A percentile compares a stretch with the other conserved stretches of the same genome.
These are phyloP conservation scores for Isatis tinctoria DNA, from an alignment of 345 rosid genomes.

Conservation along the genomic window DNA sequence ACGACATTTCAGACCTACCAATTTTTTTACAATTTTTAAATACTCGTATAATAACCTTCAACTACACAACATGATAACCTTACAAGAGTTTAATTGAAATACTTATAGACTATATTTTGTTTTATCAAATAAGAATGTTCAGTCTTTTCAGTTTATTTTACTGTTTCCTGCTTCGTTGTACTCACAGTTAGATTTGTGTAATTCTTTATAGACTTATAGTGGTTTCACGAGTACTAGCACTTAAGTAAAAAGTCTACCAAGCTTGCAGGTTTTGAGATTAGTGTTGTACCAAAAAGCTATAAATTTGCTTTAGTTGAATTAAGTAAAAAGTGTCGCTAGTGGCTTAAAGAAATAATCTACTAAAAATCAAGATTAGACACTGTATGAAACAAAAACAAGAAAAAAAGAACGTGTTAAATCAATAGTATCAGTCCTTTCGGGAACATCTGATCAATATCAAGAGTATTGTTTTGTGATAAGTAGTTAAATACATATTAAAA, in stretches of 20 bases:
- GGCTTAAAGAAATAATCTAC: background rate
- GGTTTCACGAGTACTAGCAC: constrained; percentile 7
- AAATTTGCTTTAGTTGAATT: background rate
- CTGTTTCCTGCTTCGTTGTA: background rate
- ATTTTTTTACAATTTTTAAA: background rate
- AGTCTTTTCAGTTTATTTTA: background rate
- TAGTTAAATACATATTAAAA: background rate
- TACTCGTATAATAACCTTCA: background rate
- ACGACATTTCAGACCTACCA: constrained; percentile 29
- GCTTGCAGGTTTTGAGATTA: constrained; percentile 24
- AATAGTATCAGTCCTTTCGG: constrained; percentile 11
- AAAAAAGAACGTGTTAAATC: background rate
- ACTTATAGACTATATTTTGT: background rate
- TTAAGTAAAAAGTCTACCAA: constrained; percentile 9
- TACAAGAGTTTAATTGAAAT: background rate
- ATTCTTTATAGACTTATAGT: background rate
- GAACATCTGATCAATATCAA: constrained; percentile 2
- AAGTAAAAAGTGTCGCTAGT: background rate
- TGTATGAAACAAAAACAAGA: background rate
- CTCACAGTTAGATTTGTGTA: background rate
- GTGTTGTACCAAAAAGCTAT: constrained; percentile 12
- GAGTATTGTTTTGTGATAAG: background rate
- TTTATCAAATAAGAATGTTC: background rate
- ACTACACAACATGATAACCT: background rate
- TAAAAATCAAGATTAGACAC: constrained; percentile 5